A percentile compares a stretch with the other conserved stretches of the same genome.
Evolutionary conservation across 148 eudicot genomes (phyloP).

Genomic region (Nyssa sinensis): DNA sequence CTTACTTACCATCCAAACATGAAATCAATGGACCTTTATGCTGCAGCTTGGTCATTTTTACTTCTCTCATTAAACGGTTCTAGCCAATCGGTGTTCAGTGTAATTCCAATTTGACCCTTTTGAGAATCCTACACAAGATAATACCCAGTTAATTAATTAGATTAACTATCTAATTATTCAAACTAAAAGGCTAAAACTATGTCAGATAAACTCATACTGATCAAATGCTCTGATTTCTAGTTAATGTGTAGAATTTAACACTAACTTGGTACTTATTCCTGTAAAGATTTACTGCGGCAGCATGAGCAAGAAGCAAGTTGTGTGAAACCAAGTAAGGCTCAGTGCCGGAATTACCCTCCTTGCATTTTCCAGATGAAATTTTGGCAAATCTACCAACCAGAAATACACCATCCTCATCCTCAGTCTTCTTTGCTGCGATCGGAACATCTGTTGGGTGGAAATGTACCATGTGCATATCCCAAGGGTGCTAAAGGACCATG

Average conservation of each 20-base stretch:
- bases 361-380: background rate
- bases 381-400: no score
- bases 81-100: background rate
- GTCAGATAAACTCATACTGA: no score
- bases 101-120: background rate
- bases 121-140: background rate
- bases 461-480: background rate
- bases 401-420: no score
- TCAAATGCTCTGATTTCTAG: no score
- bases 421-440: no score
- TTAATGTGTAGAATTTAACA: no score
- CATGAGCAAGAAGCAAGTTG: background rate
- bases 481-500: background rate
- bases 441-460: background rate
- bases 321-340: background rate
- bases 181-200: no score
- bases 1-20: background rate
- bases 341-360: background rate
- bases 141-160: no score
- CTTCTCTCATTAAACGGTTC: background rate
- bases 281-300: background rate
- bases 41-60: background rate
- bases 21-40: background rate
- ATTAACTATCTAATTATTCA: no score
- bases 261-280: background rate